Evolutionary conservation across 2,329 filamentous ascomycete genomes (phyloP).

Genomic region (Neospermospora avenae): DNA sequence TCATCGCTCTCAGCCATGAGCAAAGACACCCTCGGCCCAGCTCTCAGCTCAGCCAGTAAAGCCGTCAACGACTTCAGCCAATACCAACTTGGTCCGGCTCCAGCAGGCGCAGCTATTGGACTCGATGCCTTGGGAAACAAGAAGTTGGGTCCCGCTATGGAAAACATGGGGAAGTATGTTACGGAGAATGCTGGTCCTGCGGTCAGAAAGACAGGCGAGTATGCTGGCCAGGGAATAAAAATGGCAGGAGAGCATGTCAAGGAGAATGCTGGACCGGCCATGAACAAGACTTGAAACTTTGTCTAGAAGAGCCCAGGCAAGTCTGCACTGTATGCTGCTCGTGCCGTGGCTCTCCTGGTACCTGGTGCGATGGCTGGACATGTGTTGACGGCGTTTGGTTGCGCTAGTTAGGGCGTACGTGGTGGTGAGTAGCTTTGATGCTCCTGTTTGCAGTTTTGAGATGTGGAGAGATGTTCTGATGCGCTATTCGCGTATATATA

Average conservation of each 20-base stretch:
- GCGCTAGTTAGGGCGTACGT: not conserved
- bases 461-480: not conserved
- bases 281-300: not conserved
- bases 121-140: not conserved
- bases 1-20: not conserved
- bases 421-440: slow-evolving; percentile 6
- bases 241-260: not conserved
- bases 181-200: not conserved
- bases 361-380: not conserved
- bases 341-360: not conserved
- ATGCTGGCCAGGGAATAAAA: not conserved
- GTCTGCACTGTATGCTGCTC: not conserved
- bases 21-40: not conserved
- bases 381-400: not conserved
- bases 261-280: not conserved
- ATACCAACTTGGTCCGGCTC: not conserved
- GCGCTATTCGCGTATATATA: not conserved
- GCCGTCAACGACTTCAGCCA: not conserved
- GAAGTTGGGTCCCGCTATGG: not conserved
- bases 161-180: not conserved
- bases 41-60: not conserved
- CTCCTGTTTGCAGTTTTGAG: not conserved
- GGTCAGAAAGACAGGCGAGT: not conserved
- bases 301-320: not conserved
- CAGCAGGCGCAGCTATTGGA: not conserved